Evolutionary conservation across 2,329 filamentous ascomycete genomes (phyloP), one percentile per base, ranked within the genome.

Genomic region (Fusarium austroafricanum): DNA sequence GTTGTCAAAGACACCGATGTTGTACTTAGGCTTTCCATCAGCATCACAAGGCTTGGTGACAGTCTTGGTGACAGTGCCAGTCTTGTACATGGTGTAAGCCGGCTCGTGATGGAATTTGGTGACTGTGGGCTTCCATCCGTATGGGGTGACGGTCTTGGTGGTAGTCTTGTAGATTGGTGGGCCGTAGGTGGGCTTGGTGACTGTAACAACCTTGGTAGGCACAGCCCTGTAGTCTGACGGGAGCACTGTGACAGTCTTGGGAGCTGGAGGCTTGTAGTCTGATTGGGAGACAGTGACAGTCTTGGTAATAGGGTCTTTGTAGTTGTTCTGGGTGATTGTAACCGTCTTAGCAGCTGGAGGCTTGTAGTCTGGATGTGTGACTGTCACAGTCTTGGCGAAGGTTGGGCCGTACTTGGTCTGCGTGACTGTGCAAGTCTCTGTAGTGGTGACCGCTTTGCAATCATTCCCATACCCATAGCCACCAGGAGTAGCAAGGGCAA

Each of bases 51-150:
- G 8, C 5, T 46, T 33, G 21, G 42, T 47, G 31, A 54, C 3
- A 18, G 51, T 28, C n/a, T 21, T 14, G 10, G 51, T 55, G 23
- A 38, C 42, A 29, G 52, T 55, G 5, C 12, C 12, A 5, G 52
- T 55, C 31, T 49, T 55, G 52, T 49, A 55, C 29, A 49, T 28
- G 31, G 51, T 54, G n/a, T 47, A 47, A 10, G 51, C 51, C 4
- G 51, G 51, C 21, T 54, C 51, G 2, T 54, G 23, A 17, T 54
- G 51, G 18, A 38, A 54, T 17, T 54, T 54, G n/a, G 51, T 54
- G 6, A 54, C 42, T 5, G 51, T 49, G 26, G 52, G 52, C 5
- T 49, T 55, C 52, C 52, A 55, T 4, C 42, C 31, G 15, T 38
- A 55, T 2, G 21, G 14, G 18, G 40, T 49, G n/a, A 23, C n/a